Base-by-base conservation (phyloP, 208 protist species). In the Trypanosoma melophagium region DNA sequence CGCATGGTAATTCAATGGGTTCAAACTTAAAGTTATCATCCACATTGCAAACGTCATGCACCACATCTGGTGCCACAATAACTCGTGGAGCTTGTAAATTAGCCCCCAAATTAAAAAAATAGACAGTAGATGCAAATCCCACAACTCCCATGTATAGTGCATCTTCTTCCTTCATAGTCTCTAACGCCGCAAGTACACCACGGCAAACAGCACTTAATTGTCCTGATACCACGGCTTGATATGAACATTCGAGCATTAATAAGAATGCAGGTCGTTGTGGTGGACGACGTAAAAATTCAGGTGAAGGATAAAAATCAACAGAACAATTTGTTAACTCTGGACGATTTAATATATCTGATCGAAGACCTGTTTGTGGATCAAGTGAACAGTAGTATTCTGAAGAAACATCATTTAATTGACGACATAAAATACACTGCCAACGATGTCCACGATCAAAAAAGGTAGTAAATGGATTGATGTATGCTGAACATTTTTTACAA, bases 381-480 rank as follows among this genome's bases (percentile, higher is more conserved):
- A 98, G 69, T 22, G 74, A 58, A 70, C 84, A 83, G 69, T 81
- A 96, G 75, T 98, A 97, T 51, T 89, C 79, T 8, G 64, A 42
- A 25, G 77, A 66, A 41, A 88, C 87, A n/a, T 98, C 96, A 81
- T 99, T 99, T 7, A 96, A 24, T 17, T 90, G 53, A 35, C 74
- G 72, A 82, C 98, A 99, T 31, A 99, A 49, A 63, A 95, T 97
- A 83, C 98, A 99, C 69, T 89, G 81, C 96, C 96, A 99, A 51
- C 87, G 77, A 5, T 81, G 69, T 24, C 98, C 97, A 49, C 73
- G 70, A 65, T 99, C 95, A 40, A 90, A 79, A 63, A 98, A 99
- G 3, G 71, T 82, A 25, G 97, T 97, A 81, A 98, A 99, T 51
- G 98, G 97, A 80, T 99, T 99, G 58, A 99, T 98, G 81, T 99